Percentiles rank a stretch among this genome's conserved stretches.
Evolutionary conservation across 495 filamentous ascomycete species (phyloP).

Genomic region (Neurospora discreta): DNA sequence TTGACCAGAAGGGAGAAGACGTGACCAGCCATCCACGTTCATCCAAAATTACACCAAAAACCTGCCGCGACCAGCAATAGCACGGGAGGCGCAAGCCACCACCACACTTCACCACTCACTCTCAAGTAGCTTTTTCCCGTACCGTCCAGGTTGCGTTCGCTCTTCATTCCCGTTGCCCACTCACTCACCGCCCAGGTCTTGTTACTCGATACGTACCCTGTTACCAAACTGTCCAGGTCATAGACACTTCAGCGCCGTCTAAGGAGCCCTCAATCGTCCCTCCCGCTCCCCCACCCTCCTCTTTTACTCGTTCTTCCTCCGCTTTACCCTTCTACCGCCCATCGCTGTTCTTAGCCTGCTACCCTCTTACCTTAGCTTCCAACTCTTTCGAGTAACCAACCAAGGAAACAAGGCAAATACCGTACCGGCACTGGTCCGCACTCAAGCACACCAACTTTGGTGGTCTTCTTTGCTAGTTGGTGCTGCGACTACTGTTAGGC

Average conservation of each 20-base stretch:
- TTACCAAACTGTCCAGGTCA: neutral
- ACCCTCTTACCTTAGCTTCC: neutral
- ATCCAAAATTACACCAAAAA: neutral
- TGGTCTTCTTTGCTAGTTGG: neutral
- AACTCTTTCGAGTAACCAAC: neutral
- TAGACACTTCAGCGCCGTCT: neutral
- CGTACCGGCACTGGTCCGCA: neutral
- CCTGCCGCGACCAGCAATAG: neutral
- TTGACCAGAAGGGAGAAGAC: neutral
- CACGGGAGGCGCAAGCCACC: neutral
- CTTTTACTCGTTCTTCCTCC: neutral
- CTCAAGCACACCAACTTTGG: neutral
- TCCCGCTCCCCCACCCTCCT: neutral
- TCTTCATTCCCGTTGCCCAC: neutral
- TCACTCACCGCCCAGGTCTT: neutral
- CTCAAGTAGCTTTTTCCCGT: neutral
- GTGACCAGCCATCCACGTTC: neutral
- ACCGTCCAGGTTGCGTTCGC: neutral
- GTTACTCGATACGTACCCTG: neutral
- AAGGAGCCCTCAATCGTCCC: neutral
- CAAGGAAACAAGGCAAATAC: neutral
- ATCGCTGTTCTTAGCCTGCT: neutral
- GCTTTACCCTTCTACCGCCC: neutral
- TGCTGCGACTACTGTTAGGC: neutral
- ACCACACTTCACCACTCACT: neutral